Conservation (phyloP, 2,329 filamentous ascomycete genomes). For the Saccharata proteae region DNA sequence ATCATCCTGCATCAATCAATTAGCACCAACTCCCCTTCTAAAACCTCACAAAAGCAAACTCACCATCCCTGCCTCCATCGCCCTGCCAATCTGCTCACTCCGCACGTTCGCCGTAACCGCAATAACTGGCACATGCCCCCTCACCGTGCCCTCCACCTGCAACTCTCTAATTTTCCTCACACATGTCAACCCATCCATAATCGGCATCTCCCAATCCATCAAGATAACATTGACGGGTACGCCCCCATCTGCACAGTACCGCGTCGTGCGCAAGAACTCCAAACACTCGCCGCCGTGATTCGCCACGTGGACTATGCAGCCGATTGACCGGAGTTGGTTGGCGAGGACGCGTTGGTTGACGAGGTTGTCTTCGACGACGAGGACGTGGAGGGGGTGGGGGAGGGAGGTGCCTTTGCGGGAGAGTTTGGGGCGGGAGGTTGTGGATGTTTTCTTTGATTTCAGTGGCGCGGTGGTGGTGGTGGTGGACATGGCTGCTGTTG, state of each 20-base stretch:
- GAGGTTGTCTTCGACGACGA: conserved; percentile 26
- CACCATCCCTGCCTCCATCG: conserved; percentile 22
- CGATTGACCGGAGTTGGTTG: conserved; percentile 20
- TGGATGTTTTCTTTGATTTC: no score
- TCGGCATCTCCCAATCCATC: conserved; percentile 27
- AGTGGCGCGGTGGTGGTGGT: no score
- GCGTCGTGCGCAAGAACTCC: conserved; percentile 15
- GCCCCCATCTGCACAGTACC: not conserved
- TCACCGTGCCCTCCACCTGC: conserved; percentile 15
- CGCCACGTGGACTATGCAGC: conserved; percentile 19
- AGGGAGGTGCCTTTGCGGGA: no score
- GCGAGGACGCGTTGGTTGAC: conserved; percentile 24
- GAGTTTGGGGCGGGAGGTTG: no score
- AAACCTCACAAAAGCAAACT: conserved; percentile 6
- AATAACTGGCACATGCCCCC: conserved; percentile 20
- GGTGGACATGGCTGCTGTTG: no score
- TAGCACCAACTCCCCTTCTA: conserved; percentile 1
- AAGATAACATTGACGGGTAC: conserved; percentile 19
- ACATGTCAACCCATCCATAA: conserved; percentile 26
- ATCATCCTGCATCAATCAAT: conserved; percentile 38
- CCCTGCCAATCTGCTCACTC: conserved; percentile 22
- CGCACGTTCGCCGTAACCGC: conserved; percentile 26
- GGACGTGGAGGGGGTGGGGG: conserved; percentile 11
- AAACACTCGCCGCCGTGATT: conserved; percentile 22
- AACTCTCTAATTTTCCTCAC: conserved; percentile 21